Evolutionary conservation across 2,329 filamentous ascomycete species (phyloP).

Genomic region (Dothistroma septosporum): DNA sequence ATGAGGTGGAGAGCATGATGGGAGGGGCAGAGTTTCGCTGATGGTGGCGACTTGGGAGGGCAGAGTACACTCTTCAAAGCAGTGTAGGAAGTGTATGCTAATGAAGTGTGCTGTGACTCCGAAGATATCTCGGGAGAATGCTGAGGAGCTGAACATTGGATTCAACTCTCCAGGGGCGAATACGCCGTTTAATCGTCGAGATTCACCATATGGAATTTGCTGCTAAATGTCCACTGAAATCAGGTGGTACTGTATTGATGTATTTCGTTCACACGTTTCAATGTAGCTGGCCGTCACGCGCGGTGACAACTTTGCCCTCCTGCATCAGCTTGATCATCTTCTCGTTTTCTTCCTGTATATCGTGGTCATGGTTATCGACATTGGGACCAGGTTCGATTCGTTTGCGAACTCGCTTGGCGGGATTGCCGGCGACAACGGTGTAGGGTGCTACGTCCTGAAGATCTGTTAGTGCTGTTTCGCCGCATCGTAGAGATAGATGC

Average conservation of each 20-base stretch:
- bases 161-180: too few species aligned
- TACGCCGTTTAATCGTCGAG: too few species aligned
- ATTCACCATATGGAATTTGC: too few species aligned
- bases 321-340: conserved; percentile 17
- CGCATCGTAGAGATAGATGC: background rate
- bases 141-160: too few species aligned
- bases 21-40: too few species aligned
- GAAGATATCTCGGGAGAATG: too few species aligned
- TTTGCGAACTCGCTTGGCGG: conserved; percentile 31
- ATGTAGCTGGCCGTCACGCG: background rate
- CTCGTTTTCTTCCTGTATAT: conserved; percentile 30
- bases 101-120: too few species aligned
- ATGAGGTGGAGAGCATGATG: too few species aligned
- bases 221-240: too few species aligned
- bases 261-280: background rate
- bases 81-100: too few species aligned
- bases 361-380: conserved; percentile 22
- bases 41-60: too few species aligned
- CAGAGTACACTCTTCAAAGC: too few species aligned
- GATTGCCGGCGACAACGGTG: conserved; percentile 47
- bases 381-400: conserved; percentile 25
- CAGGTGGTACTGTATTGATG: background rate
- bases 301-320: background rate
- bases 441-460: conserved; percentile 45
- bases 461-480: background rate